A percentile compares a stretch with the other conserved stretches of the same genome.
Conservation (phyloP, 805 yeast genomes). For the Candida adriatica region DNA sequence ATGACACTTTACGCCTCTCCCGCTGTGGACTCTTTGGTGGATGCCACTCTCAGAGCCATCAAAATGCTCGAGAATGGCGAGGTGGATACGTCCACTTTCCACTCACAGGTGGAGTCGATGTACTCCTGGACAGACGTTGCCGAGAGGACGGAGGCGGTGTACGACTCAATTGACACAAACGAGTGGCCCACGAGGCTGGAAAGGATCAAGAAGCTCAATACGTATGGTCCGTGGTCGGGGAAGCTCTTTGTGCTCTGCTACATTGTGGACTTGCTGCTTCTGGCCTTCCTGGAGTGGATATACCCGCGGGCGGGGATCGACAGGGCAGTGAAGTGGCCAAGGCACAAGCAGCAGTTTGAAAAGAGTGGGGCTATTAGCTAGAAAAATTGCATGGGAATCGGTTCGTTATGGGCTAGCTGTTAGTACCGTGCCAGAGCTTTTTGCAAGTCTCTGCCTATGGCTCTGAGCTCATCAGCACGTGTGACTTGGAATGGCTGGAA, state of each 20-base stretch:
- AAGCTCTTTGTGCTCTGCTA: constrained; percentile 73
- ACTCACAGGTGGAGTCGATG: constrained; percentile 69
- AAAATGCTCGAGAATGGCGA: constrained; percentile 43
- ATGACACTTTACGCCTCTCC: constrained; percentile 93
- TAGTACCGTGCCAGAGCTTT: constrained; percentile 4
- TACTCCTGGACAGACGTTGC: constrained; percentile 94
- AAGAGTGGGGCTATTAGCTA: too few species aligned
- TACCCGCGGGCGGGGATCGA: constrained; percentile 72
- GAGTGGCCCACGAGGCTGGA: constrained; percentile 32
- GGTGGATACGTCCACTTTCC: constrained; percentile 72
- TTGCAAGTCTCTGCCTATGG: constrained; percentile 15
- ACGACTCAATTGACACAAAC: constrained; percentile 41
- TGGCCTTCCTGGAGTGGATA: constrained; percentile 55
- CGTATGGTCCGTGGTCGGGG: constrained; percentile 81
- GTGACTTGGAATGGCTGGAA: constrained; percentile 6
- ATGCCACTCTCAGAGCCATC: constrained; percentile 69
- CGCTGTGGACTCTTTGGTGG: constrained; percentile 74
- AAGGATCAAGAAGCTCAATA: constrained; percentile 57
- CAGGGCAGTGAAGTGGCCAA: constrained; percentile 74
- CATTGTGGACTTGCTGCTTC: constrained; percentile 69
- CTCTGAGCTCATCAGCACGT: constrained; percentile 15
- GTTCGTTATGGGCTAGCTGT: too few species aligned
- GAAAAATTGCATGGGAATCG: too few species aligned
- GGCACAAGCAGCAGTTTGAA: constrained; percentile 4
- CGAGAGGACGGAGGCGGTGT: constrained; percentile 74